Percentiles rank a stretch among this genome's conserved stretches.
phyloP scores from a whole-genome alignment of 1,284 basidiomycete genomes.

The Mycosarcoma maydis region DNA sequence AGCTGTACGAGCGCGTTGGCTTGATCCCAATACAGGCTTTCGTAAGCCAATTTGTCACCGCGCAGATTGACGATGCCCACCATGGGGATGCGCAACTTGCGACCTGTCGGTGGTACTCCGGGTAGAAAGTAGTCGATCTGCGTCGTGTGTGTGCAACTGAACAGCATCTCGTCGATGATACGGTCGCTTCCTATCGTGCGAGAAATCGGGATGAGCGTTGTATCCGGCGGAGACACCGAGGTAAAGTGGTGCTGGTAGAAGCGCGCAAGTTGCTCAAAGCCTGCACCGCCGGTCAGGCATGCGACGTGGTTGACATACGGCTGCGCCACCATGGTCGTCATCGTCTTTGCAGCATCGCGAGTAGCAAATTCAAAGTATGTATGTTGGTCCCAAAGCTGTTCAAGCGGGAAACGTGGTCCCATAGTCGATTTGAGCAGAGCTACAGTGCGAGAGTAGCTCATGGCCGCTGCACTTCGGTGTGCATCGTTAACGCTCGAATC shows the following conservation, averaged over 20 bases:
- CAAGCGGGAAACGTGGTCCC: slow-evolving; percentile 35
- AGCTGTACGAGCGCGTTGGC: slow-evolving; percentile 29
- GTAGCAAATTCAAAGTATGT: slow-evolving; percentile 37
- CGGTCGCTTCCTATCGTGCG: slow-evolving; percentile 23
- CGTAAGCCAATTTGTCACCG: slow-evolving; percentile 38
- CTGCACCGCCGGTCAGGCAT: slow-evolving; percentile 34
- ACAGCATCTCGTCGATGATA: slow-evolving; percentile 44
- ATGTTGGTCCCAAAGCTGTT: slow-evolving; percentile 42
- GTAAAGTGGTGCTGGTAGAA: slow-evolving; percentile 44
- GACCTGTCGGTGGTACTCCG: slow-evolving; percentile 26
- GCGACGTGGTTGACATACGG: slow-evolving; percentile 41
- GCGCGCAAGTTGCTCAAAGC: slow-evolving; percentile 12
- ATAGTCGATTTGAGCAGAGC: slow-evolving; percentile 22
- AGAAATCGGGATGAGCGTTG: slow-evolving; percentile 18
- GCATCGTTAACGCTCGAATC: neutral
- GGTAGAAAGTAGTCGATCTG: slow-evolving; percentile 36
- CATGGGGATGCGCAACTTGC: slow-evolving; percentile 28
- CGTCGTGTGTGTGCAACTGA: slow-evolving; percentile 33
- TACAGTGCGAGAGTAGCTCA: slow-evolving; percentile 31
- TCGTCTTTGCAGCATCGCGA: slow-evolving; percentile 28
- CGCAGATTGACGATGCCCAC: slow-evolving; percentile 40
- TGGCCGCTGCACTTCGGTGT: slow-evolving; percentile 24
- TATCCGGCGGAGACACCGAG: slow-evolving; percentile 19
- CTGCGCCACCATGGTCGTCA: slow-evolving; percentile 35
- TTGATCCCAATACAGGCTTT: slow-evolving; percentile 41